A percentile compares a stretch with the other conserved stretches of the same genome.
Evolutionary conservation across 495 filamentous ascomycete genomes (phyloP).

Genomic region (Cenococcum geophilum): DNA sequence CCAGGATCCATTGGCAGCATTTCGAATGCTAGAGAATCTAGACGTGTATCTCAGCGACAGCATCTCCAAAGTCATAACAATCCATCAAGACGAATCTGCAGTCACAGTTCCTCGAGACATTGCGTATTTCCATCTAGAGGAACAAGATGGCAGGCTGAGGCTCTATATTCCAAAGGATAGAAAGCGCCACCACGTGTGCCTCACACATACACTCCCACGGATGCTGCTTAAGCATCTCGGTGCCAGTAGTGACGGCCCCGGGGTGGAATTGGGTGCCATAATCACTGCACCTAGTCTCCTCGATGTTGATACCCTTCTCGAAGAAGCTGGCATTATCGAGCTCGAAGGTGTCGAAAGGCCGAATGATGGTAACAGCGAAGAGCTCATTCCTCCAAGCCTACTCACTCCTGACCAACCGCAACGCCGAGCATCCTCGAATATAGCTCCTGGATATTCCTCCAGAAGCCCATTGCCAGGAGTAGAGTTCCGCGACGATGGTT

Average conservation of each 20-base stretch:
- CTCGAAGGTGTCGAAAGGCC: neutral
- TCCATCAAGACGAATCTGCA: neutral
- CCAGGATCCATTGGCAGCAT: neutral
- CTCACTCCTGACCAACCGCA: neutral
- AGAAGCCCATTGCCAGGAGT: too few species aligned
- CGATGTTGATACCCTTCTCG: conserved; percentile 2
- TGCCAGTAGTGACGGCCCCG: neutral
- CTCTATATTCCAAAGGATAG: conserved; percentile 4
- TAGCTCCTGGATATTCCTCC: too few species aligned
- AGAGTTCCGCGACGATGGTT: too few species aligned
- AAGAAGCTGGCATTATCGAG: conserved; percentile 9
- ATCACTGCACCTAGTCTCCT: conserved; percentile 1
- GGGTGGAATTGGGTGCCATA: conserved; percentile 3
- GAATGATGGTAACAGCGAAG: conserved; percentile 6
- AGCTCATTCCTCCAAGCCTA: neutral
- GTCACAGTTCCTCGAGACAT: neutral
- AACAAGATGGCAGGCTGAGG: neutral
- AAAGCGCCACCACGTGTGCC: neutral
- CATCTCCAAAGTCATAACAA: neutral
- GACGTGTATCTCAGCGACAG: neutral
- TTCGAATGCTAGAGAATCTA: conserved; percentile 2
- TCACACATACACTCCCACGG: neutral
- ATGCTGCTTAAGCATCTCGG: conserved; percentile 5
- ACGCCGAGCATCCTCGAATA: neutral
- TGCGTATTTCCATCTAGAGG: conserved; percentile 3